phyloP scores from a whole-genome alignment of 2,329 filamentous ascomycete species.

The Fusarium sp. region DNA sequence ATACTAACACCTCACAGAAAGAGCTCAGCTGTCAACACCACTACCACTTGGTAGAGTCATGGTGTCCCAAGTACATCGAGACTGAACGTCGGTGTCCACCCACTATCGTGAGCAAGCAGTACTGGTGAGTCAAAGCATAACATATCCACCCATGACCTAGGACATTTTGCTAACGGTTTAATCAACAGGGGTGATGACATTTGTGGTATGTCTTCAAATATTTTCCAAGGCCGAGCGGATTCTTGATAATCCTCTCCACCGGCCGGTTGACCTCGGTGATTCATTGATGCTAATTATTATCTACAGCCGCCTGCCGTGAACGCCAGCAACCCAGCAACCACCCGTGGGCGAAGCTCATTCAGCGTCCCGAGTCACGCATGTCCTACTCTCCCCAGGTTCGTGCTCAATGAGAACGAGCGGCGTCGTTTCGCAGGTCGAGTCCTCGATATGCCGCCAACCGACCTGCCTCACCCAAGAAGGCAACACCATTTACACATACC shows the following conservation, averaged over 20 bases:
- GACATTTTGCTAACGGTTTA: slow-evolving; percentile 43
- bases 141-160: slow-evolving; percentile 4
- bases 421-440: slow-evolving; percentile 25
- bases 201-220: slow-evolving; percentile 55
- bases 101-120: slow-evolving; percentile 61
- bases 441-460: slow-evolving; percentile 29
- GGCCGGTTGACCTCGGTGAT: slow-evolving; percentile 15
- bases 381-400: slow-evolving; percentile 49
- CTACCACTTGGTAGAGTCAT: slow-evolving; percentile 63
- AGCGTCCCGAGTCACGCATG: slow-evolving; percentile 50
- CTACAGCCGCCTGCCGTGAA: slow-evolving; percentile 56
- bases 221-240: slow-evolving; percentile 21
- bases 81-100: slow-evolving; percentile 60
- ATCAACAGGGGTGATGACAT: slow-evolving; percentile 59
- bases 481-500: slow-evolving; percentile 17
- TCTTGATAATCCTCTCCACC: slow-evolving; percentile 12
- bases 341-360: slow-evolving; percentile 57
- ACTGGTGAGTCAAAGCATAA: slow-evolving; percentile 54
- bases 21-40: slow-evolving; percentile 66
- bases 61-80: slow-evolving; percentile 61
- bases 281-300: slow-evolving; percentile 39
- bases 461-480: slow-evolving; percentile 29
- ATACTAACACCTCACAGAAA: slow-evolving; percentile 54
- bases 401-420: slow-evolving; percentile 44
- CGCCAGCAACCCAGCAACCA: slow-evolving; percentile 56